Evolutionary conservation across 495 filamentous ascomycete genomes (phyloP).

Genomic region (Penicillium daleae): DNA sequence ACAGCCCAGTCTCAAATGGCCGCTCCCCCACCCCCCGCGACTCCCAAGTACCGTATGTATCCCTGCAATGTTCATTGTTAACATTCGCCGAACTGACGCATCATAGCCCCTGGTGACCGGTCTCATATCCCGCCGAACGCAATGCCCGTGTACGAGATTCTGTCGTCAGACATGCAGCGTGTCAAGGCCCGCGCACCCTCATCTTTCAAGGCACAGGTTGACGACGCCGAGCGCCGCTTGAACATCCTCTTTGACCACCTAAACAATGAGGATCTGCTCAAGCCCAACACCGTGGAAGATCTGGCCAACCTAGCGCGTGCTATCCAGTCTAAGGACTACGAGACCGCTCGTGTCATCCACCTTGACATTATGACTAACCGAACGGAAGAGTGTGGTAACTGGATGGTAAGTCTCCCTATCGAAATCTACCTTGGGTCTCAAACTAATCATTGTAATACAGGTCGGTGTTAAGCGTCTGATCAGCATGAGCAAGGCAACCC

Average conservation of each 20-base stretch:
- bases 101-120: conserved; percentile 75
- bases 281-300: conserved; percentile 75
- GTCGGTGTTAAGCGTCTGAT: conserved; percentile 91
- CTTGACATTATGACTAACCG: conserved; percentile 81
- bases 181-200: conserved; percentile 81
- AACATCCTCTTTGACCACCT: conserved; percentile 93
- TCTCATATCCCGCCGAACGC: conserved; percentile 82
- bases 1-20: conserved; percentile 55
- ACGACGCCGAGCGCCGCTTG: conserved; percentile 89
- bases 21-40: conserved; percentile 44
- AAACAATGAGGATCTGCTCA: conserved; percentile 91
- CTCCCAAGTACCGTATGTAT: conserved; percentile 70
- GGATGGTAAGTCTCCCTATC: conserved; percentile 76
- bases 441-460: conserved; percentile 47
- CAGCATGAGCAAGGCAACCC: conserved; percentile 84
- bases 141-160: conserved; percentile 76
- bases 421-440: neutral
- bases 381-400: conserved; percentile 84
- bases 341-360: conserved; percentile 74
- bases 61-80: neutral
- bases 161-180: conserved; percentile 82
- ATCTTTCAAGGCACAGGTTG: conserved; percentile 80
- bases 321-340: conserved; percentile 72
- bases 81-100: conserved; percentile 11
- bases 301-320: conserved; percentile 69